Base-by-base conservation (phyloP, 306 rosid genomes). In the Delonix regia region DNA sequence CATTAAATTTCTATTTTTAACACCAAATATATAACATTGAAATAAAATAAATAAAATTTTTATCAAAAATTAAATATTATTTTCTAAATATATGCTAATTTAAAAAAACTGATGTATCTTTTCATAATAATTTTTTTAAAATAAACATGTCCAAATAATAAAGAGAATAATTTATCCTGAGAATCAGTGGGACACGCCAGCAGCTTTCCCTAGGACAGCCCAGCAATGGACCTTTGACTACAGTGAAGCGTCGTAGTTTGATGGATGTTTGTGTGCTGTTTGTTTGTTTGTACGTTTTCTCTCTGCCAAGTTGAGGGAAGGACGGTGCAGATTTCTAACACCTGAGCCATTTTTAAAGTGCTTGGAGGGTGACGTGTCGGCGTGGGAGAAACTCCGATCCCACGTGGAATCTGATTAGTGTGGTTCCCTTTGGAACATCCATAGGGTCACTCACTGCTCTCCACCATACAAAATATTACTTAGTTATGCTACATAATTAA, bases 311-410 rank as follows among this genome's bases (percentile, higher is more conserved):
- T 63, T 22, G 27, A 57, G 25, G 34, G 4, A 24, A 8, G 0
- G 9, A 0, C 11, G 9, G 45, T 7, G 10, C 18, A 56, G 41
- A 30, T 25, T 3, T 27, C 10, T 14, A 60, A 60, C 22, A 61
- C 12, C 24, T 30, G 44, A 30, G 18, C 14, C 45, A 11, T 19
- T 60, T 73, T 64, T 30, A 33, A 13, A 25, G 62, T 51, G 57
- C 16, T 3, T n/a, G 21, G 27, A 18, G 2, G 5, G 45, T 56
- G 12, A 82, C 87, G 83, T 82, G 90, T 75, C 84, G 21, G 24
- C 2, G 3, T 28, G 16, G 77, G 87, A 80, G 73, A 16, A 55
- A 7, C 62, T 71, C 1, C 10, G 78, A 25, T 79, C 65, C 77
- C 1, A 84, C 92, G 71, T 65, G 33, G 47, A 65, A 25, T 45